Evolutionary conservation across 129 eudicot genomes (phyloP).

Genomic region (Ambrosia trifida): DNA sequence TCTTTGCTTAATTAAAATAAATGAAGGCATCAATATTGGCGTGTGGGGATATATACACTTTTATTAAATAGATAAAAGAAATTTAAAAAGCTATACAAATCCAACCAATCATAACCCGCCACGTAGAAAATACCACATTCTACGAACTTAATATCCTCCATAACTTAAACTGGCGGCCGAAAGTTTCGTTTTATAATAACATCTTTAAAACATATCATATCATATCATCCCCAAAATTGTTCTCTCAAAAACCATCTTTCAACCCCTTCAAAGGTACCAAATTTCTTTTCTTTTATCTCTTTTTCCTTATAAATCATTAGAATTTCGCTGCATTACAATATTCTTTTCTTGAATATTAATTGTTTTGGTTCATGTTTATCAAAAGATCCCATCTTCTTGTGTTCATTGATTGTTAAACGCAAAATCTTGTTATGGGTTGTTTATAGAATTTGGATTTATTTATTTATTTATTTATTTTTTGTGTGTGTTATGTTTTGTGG

Average conservation of each 20-base stretch:
- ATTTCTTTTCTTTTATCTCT: constrained; percentile 23
- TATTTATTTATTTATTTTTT: no score
- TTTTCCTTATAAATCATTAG: background rate
- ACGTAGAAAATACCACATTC: constrained; percentile 22
- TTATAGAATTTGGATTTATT: background rate
- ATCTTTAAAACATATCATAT: constrained; percentile 1
- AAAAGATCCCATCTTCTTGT: constrained; percentile 16
- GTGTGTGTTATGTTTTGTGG: constrained; percentile 9
- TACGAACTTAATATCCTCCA: constrained; percentile 16
- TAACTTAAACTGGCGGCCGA: constrained; percentile 34
- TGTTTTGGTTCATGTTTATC: background rate
- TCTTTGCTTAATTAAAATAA: no score
- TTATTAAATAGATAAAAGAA: background rate
- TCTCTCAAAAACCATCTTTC: constrained; percentile 22
- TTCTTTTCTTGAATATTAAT: constrained; percentile 16
- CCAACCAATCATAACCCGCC: constrained; percentile 10
- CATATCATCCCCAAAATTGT: constrained; percentile 3
- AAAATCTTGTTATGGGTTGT: background rate
- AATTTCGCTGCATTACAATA: constrained; percentile 10
- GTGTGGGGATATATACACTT: background rate
- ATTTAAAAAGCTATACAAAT: background rate
- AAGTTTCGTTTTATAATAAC: constrained; percentile 23
- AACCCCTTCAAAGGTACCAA: constrained; percentile 28
- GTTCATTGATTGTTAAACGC: background rate
- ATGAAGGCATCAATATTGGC: no score